Evolutionary conservation across 176 grass and related monocot genomes (phyloP), one percentile per base, ranked within the genome.

Genomic region (Cenchrus americanus): DNA sequence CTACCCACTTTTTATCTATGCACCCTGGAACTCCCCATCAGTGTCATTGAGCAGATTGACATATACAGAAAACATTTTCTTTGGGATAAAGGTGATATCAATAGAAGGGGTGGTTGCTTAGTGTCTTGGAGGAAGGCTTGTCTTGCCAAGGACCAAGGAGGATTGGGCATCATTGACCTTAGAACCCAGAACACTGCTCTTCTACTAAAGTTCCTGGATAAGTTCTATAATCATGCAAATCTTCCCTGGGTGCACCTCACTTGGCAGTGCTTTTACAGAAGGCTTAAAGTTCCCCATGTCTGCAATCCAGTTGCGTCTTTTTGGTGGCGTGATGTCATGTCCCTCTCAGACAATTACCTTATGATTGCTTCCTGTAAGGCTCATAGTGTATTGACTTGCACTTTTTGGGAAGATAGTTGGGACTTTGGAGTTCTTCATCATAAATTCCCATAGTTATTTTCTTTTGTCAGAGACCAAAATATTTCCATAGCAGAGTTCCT

Each of bases 351-450:
- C 0, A 2, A 48, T 2, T 48, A 12, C 1, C 8, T 10, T 10
- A 48, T 11, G 47, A 48, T 48, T 11, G 8, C 47, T 2, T 12
- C 8, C 2, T 48, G 47, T 1, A 11, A 10, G 1, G 47, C 2
- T 2, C 8, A 48, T 2, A 8, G 9, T 11, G 10, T 14, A 0
- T 0, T 0, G 0, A 15, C 50, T 0, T 13, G 3, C 0, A 52
- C 5, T 3, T 52, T 52, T 52, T 52, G 50, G 50, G 17, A 15
- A 22, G 19, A 22, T 2, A 2, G 22, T 23, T 59, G 57, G 57
- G 57, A 59, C 8, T 7, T 59, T 8, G 57, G 57, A 10, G 7
- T 59, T 2, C 19, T 59, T 0, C 21, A 59, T 0, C 8, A 5
- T 7, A 19, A 22, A 9, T 59, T n/a, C 2, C 57, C 57, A 2